phyloP scores from a whole-genome alignment of 768 basidiomycete species.

The Mrakia hoshinonis region DNA sequence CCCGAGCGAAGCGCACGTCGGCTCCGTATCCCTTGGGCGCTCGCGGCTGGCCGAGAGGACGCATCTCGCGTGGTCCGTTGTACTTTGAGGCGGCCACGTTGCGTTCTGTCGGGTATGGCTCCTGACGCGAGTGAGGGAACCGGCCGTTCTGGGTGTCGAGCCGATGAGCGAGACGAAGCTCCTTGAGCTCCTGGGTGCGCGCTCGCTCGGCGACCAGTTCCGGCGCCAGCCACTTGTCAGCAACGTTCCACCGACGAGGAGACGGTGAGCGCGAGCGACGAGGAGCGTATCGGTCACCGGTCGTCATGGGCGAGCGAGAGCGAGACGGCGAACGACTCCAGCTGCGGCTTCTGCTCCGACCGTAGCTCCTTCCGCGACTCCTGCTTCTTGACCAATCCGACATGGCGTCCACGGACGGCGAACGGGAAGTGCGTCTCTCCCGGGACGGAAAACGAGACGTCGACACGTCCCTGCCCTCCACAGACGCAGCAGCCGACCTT shows the following conservation, averaged over 20 bases:
- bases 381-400: neutral
- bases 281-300: neutral
- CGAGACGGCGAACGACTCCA: slow-evolving; percentile 9
- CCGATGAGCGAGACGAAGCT: neutral
- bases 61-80: neutral
- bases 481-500: neutral
- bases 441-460: too few relatives aligned
- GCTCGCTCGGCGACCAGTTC: neutral
- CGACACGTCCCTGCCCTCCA: neutral
- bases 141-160: neutral
- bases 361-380: neutral
- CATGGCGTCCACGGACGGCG: too few relatives aligned
- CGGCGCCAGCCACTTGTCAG: slow-evolving; percentile 24
- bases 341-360: slow-evolving; percentile 7
- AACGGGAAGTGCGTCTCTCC: too few relatives aligned
- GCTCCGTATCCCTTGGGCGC: neutral
- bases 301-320: neutral
- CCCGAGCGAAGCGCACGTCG: neutral
- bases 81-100: neutral
- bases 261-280: neutral
- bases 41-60: neutral
- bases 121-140: neutral
- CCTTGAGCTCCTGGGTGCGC: neutral
- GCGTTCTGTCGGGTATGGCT: neutral
- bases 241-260: neutral